Evolutionary conservation across 2,329 filamentous ascomycete species (phyloP), one percentile per base, ranked within the genome.

Genomic region (Neopestalotiopsis rosae): DNA sequence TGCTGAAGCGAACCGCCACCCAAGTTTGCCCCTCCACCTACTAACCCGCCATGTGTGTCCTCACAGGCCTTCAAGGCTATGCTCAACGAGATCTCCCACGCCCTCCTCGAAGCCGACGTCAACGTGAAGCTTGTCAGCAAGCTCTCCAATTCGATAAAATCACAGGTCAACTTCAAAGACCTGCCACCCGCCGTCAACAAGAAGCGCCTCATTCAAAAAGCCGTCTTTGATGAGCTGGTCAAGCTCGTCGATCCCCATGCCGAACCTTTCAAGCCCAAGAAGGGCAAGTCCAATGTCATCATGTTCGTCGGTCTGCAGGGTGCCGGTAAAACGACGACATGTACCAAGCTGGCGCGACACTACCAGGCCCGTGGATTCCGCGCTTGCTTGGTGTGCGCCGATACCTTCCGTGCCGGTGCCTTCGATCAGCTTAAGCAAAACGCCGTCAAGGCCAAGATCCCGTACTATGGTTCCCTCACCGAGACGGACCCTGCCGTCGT

Each of bases 401-500:
- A 99, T 82, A 99, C 96, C 32, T 99, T 99, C 87, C 93, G 96
- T 84, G 96, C 96, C 42, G 96, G 96, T 86, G 96, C 96, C 57
- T 99, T 99, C 75, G 96, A 99, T 79, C 96, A 99, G 84, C 82
- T 99, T 80, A 98, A 98, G 84, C 96, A 99, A 83, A 99, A 99
- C 80, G 96, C 96, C 1, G 98, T 94, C 42, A 99, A 98, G 81
- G 96, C 96, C 65, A 98, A 98, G 85, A 98, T 99, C 66, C 96
- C 96, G 10, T 99, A 99, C 87, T 99, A 97, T 80, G 96, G 96
- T 76, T 97, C 94, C 68, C 86, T 99, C 72, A 99, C 95, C 2
- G 94, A 99, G 83, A 98, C 95, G 7, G 96, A 99, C 78, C 96
- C 96, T 0, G 94, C 95, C 0, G 91, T 94, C 5, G 96, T 99